These are phyloP conservation scores for Heliocybe sulcata DNA, from an alignment of 1,284 basidiomycete species.

Conservation along the genomic window DNA sequence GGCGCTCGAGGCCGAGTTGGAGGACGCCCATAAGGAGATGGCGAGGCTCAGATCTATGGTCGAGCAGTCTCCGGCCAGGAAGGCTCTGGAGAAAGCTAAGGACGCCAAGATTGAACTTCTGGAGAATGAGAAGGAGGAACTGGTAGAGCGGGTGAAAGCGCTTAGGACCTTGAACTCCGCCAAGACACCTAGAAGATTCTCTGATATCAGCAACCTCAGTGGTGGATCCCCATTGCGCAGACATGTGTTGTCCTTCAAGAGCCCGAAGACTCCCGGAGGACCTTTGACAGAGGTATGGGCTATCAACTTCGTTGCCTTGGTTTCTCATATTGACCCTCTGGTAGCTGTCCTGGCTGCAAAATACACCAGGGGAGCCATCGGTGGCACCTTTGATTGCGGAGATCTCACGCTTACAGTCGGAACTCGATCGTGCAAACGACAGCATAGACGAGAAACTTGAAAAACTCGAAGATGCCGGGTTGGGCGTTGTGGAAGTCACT, in stretches of 20 bases:
- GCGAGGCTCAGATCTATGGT: constrained; percentile 64
- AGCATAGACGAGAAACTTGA: constrained; percentile 82
- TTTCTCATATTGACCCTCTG: constrained; percentile 2
- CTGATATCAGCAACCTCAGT: constrained; percentile 30
- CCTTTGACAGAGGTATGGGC: constrained; percentile 68
- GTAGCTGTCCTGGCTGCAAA: constrained; percentile 69
- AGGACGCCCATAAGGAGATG: constrained; percentile 76
- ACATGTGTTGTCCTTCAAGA: constrained; percentile 56
- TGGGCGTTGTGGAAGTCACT: constrained; percentile 61
- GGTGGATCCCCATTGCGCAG: constrained; percentile 68
- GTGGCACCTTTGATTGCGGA: constrained; percentile 54
- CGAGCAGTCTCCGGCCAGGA: constrained; percentile 66
- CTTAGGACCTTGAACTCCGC: constrained; percentile 43
- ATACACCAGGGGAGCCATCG: constrained; percentile 40
- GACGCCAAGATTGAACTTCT: constrained; percentile 67
- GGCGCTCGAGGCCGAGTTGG: constrained; percentile 70
- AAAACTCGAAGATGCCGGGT: constrained; percentile 70
- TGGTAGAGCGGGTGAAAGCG: constrained; percentile 59
- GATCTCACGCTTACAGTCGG: constrained; percentile 57
- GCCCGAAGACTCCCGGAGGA: constrained; percentile 70
- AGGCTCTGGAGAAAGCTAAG: constrained; percentile 66
- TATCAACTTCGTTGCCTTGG: background rate
- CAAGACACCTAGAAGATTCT: constrained; percentile 46
- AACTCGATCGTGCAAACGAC: constrained; percentile 72
- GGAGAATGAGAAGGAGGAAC: constrained; percentile 68